phyloP scores from a whole-genome alignment of 129 eudicot species.

The Chrysanthemum makinoi region DNA sequence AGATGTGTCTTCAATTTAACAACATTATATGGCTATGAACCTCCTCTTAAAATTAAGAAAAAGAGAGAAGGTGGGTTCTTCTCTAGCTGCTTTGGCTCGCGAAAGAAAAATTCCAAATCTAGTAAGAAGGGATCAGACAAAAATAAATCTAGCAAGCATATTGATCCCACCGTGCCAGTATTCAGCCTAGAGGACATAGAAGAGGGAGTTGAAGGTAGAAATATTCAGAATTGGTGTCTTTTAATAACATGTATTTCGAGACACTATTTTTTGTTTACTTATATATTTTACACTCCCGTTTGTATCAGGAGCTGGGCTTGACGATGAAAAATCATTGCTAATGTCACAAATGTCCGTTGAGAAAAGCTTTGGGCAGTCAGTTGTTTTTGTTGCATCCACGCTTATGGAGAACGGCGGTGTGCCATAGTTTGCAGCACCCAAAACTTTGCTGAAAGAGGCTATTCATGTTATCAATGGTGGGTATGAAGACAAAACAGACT shows the following conservation, averaged over 20 bases:
- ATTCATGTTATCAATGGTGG: conserved; percentile 99
- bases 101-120: conserved; percentile 70
- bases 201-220: conserved; percentile 96
- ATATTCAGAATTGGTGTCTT: neutral
- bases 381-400: conserved; percentile 95
- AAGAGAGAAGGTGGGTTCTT: conserved; percentile 75
- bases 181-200: conserved; percentile 95
- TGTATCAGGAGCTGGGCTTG: conserved; percentile 83
- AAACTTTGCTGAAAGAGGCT: conserved; percentile 93
- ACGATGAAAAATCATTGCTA: conserved; percentile 88
- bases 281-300: neutral
- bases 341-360: conserved; percentile 99
- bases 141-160: conserved; percentile 89
- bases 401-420: conserved; percentile 99
- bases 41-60: conserved; percentile 88
- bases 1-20: conserved; percentile 99
- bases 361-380: conserved; percentile 96
- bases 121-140: conserved; percentile 86
- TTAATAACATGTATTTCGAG: neutral
- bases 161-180: conserved; percentile 94
- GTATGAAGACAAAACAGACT: conserved; percentile 93
- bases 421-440: conserved; percentile 94
- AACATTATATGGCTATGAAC: conserved; percentile 96
- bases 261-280: neutral
- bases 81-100: conserved; percentile 79